Evolutionary conservation across 768 basidiomycete genomes (phyloP), one percentile per base, ranked within the genome.

Genomic region (Boletus subparvulus): DNA sequence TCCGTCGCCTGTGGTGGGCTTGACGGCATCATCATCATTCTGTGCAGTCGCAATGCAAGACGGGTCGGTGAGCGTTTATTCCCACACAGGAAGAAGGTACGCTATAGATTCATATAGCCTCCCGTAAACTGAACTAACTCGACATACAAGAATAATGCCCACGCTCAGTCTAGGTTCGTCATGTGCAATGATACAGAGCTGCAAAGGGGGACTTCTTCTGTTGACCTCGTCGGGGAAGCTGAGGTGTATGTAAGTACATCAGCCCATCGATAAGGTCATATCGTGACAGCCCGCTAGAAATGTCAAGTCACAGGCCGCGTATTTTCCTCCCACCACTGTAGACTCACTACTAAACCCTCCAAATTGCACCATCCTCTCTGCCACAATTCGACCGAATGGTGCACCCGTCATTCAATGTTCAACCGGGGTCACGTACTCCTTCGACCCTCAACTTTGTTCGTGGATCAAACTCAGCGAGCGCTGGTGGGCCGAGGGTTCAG

Each of bases 401-500:
- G 76, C 81, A 0, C 92, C 93, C 0, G 73, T 96, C 55, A 74
- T 98, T 50, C 79, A 84, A 40, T 83, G 90, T 45, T 89, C 92
- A 0, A 84, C 83, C 28, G 91, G 92, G n/a, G 72, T 84, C 19
- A 82, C 88, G 4, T 88, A 90, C 67, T 85, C 92, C 0, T 98
- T 91, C 70, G 92, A 96, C 61, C 51, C 81, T 3, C 71, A 77
- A 9, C 78, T 95, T 1, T 70, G 73, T 30, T 68, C 84, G 6
- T 98, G 92, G 86, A 78, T 85, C 49, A 86, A 87, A 62, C 73
- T 98, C 40, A 84, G 84, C 42, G 89, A 92, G 48, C 75, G 81
- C 1, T 96, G 94, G 92, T 95, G 90, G 87, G 76, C 87, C 0
- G 83, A 88, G 61, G 88, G 90, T 40, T 92, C 90, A 0, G 88